A percentile compares a stretch with the other conserved stretches of the same genome.
Conservation (phyloP, 139 green algal genomes). For the Asterochloris erici region DNA sequence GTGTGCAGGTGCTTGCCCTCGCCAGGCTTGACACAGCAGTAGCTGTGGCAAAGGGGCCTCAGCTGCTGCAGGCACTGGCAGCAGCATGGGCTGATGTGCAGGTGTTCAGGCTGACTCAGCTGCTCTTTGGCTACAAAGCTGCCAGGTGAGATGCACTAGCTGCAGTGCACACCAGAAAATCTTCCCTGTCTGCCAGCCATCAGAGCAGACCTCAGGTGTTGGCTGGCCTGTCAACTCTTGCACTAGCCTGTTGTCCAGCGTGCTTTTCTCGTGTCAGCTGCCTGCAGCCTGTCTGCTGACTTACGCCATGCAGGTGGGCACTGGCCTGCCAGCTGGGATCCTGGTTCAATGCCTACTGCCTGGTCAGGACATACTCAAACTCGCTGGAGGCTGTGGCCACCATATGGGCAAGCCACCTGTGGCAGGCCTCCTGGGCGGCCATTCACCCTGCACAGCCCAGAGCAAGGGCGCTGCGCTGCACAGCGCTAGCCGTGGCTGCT, state of each 20-base stretch:
- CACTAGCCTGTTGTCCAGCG: too few relatives aligned
- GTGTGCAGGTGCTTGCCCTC: constrained; percentile 15
- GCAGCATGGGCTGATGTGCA: constrained; percentile 41
- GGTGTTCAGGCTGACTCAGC: constrained; percentile 28
- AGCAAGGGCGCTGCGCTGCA: neutral
- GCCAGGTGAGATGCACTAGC: constrained; percentile 13
- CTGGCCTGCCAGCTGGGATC: constrained; percentile 45
- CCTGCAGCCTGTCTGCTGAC: too few relatives aligned
- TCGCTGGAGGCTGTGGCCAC: constrained; percentile 47
- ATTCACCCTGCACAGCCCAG: neutral
- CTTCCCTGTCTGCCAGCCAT: too few relatives aligned
- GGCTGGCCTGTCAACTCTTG: too few relatives aligned
- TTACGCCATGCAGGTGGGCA: constrained; percentile 34
- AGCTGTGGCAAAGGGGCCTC: constrained; percentile 26
- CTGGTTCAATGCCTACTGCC: constrained; percentile 74
- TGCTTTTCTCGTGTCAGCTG: too few relatives aligned
- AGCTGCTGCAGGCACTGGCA: constrained; percentile 43
- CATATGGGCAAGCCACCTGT: constrained; percentile 28
- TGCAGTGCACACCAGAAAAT: neutral
- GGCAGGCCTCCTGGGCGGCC: neutral
- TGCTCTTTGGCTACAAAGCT: constrained; percentile 18
- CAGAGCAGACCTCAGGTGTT: too few relatives aligned
- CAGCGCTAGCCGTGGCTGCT: constrained; percentile 17
- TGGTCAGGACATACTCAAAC: constrained; percentile 63
- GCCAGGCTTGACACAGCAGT: constrained; percentile 23